Percentiles rank a stretch among this genome's conserved stretches.
Evolutionary conservation across 2,329 filamentous ascomycete genomes (phyloP).

Genomic region (Colletotrichum sansevieriae): DNA sequence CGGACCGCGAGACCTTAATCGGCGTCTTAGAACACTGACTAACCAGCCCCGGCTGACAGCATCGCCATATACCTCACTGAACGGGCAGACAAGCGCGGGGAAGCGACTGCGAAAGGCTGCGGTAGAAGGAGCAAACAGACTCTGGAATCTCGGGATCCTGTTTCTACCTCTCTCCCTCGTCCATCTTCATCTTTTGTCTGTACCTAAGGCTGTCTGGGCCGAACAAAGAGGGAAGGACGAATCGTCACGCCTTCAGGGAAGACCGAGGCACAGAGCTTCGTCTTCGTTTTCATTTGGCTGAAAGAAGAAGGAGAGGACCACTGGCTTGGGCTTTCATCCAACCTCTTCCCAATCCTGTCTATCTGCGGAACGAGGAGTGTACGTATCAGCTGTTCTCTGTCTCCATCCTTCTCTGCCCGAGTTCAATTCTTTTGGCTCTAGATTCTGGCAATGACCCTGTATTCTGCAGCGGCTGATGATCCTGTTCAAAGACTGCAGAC

Average conservation of each 20-base stretch:
- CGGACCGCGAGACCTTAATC: constrained; percentile 25
- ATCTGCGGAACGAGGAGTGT: constrained; percentile 59
- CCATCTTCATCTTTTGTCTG: constrained; percentile 40
- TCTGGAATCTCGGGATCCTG: constrained; percentile 39
- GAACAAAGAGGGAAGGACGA: constrained; percentile 29
- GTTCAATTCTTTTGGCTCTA: constrained; percentile 29
- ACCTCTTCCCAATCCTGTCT: constrained; percentile 41
- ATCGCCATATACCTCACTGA: constrained; percentile 16
- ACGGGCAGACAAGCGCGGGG: constrained; percentile 25
- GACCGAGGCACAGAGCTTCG: constrained; percentile 74
- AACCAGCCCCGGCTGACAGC: constrained; percentile 27
- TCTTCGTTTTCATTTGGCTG: constrained; percentile 60
- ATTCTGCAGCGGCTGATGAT: constrained; percentile 40
- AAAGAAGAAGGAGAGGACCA: constrained; percentile 33
- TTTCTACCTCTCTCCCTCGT: constrained; percentile 38
- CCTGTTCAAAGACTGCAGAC: constrained; percentile 50
- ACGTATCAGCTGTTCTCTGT: constrained; percentile 63
- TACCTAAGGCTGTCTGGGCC: constrained; percentile 42
- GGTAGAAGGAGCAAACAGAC: constrained; percentile 37
- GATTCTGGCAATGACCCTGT: constrained; percentile 39
- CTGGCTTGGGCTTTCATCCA: constrained; percentile 40
- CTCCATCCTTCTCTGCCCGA: constrained; percentile 46
- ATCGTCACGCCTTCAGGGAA: constrained; percentile 36
- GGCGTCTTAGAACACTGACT: constrained; percentile 23
- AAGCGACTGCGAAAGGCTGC: constrained; percentile 30